Evolutionary conservation across 2,329 filamentous ascomycete species (phyloP), one percentile per base, ranked within the genome.

Genomic region (Metarhizium humberi): DNA sequence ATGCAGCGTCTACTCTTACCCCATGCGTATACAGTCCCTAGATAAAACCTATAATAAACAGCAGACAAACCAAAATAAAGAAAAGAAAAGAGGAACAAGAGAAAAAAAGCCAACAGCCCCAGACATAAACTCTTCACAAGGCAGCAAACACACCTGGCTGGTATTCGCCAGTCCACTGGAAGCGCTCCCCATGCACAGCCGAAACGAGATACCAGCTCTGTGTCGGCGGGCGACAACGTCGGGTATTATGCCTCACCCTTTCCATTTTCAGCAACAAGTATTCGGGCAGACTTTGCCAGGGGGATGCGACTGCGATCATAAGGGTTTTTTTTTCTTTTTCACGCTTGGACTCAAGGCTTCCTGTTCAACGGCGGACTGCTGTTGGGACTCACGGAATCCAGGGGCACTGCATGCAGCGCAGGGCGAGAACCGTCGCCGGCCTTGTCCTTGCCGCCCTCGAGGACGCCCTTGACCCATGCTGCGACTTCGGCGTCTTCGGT

Each of bases 401-500:
- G 72, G 2, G 92, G 90, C 29, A 89, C 92, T 5, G 90, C 86
- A 69, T 97, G 94, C 59, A 97, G 73, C 3, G 94, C 92, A 16
- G 94, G 94, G 65, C 88, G 89, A 51, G 78, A 76, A 16, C 72
- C 68, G 51, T 75, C 76, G 4, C 75, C 65, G 40, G 73, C 66
- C 74, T 80, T 88, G 2, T 76, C 79, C 59, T 75, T 78, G 50
- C 67, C 66, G 40, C 61, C 62, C 64, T 85, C 85, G 63, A 97
- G 71, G 18, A 88, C 87, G 6, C 73, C 75, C 43, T 78, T 79
- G 1, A 96, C 92, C 94, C 94, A 99, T 32, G 82, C 79, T 0
- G 90, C 89, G 5, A 97, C 90, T 67, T 97, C 92, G 42, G 78
- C 74, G 63, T 99, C 92, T 53, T 86, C 82, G 4, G 69, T 71